Evolutionary conservation across 75 land plant genomes (phyloP), one percentile per base, ranked within the genome.

Genomic region (Sequoiadendron giganteum): DNA sequence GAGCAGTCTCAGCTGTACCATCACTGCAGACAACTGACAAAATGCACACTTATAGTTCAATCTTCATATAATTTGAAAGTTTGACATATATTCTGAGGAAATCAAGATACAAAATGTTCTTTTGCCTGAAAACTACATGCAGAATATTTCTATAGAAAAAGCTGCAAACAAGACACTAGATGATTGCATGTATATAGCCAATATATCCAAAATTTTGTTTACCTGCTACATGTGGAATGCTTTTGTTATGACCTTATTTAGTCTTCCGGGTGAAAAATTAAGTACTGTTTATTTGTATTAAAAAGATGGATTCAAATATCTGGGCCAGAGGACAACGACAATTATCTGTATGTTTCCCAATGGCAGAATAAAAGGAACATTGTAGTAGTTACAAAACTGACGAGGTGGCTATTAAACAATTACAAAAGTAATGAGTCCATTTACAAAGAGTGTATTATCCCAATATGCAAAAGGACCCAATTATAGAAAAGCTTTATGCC

Each of bases 21-120:
- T 81, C 83, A 48, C 30, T 81, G 49, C 48, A 81, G 5, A 45
- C 48, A 43, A 81, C 83, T 81, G 83, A 45, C 21, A 81, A 81
- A 81, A 81, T 28, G n/a, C 83, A 81, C 28, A 81, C 45, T 81
- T 48, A 81, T 47, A 81, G 45, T 43, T 34, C 54, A 52, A 52
- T 52, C 14, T 52, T 52, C 38, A 73, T 10, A 10, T 32, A 32
- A 32, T 32, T 11, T 25, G 1, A 73, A 2, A 32, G 77, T 73
- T 32, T 73, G 3, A 32, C 75, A 72, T 30, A 72, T 30, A 72
- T 80, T 40, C 16, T 42, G 43, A 80, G 8, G 42, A 40, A 80
- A 80, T 80, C 83, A 80, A 19, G 42, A 40, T 80, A 8, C 45
- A 42, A 28, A 72, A 72, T 8, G 34, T 72, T 30, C 0, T 52